Conservation (phyloP, 106 monocot genomes). For the Cymbidium sinense region DNA sequence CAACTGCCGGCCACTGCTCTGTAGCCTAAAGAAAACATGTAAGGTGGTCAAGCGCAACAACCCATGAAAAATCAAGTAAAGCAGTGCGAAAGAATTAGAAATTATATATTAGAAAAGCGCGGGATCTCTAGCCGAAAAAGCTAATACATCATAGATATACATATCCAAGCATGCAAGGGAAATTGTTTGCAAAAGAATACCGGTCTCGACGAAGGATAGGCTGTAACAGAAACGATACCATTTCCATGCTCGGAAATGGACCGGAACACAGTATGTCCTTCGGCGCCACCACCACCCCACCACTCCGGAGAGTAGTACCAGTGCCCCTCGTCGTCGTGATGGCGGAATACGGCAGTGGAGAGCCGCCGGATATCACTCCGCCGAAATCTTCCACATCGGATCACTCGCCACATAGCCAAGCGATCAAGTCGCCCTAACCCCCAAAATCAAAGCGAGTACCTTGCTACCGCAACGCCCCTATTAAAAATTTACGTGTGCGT, state of each 20-base stretch:
- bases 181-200: conserved; percentile 22
- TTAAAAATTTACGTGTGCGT: too few relatives aligned
- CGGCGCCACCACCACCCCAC: conserved; percentile 41
- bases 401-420: conserved; percentile 8
- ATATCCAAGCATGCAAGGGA: background rate
- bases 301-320: conserved; percentile 83
- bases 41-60: background rate
- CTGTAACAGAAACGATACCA: conserved; percentile 74
- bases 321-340: conserved; percentile 64
- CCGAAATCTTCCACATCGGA: background rate
- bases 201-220: conserved; percentile 82
- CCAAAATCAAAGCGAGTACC: too few relatives aligned
- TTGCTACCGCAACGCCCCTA: too few relatives aligned
- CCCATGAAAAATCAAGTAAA: background rate
- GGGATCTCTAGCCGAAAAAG: background rate
- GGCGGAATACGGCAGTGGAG: conserved; percentile 18
- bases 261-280: conserved; percentile 64
- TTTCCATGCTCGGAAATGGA: conserved; percentile 59
- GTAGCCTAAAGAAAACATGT: conserved; percentile 22
- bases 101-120: background rate
- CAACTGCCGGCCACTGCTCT: conserved; percentile 48
- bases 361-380: conserved; percentile 17
- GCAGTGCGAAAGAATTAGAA: background rate
- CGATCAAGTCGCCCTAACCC: background rate
- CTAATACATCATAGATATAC: background rate